Evolutionary conservation across 495 filamentous ascomycete genomes (phyloP).

Genomic region (Niebla homalea): DNA sequence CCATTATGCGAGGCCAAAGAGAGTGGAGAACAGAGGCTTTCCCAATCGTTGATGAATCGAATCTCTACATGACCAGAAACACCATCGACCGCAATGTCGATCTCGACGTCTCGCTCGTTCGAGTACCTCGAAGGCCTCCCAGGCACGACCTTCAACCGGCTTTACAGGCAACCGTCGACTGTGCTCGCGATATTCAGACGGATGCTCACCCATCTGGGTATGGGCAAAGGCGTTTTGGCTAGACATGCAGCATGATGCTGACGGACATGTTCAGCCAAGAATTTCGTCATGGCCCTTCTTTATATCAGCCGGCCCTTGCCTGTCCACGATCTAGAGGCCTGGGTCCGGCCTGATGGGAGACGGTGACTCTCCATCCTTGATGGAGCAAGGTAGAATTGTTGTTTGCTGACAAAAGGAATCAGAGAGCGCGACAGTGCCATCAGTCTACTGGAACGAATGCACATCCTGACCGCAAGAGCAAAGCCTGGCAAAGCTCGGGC

Average conservation of each 20-base stretch:
- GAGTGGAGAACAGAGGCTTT: neutral
- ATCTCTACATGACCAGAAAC: too few species aligned
- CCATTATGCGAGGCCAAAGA: too few species aligned
- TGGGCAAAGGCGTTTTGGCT: slow-evolving; percentile 13
- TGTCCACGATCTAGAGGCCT: slow-evolving; percentile 63
- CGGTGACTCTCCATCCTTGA: slow-evolving; percentile 29
- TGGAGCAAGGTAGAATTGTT: neutral
- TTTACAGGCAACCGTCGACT: slow-evolving; percentile 94
- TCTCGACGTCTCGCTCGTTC: slow-evolving; percentile 51
- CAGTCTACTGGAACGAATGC: slow-evolving; percentile 63
- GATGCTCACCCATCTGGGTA: slow-evolving; percentile 88
- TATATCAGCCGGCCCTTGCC: slow-evolving; percentile 70
- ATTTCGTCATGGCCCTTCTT: slow-evolving; percentile 84
- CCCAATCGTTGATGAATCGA: neutral
- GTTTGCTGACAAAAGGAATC: neutral
- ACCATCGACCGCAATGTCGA: slow-evolving; percentile 38
- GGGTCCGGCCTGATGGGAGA: slow-evolving; percentile 64
- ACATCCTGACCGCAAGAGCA: slow-evolving; percentile 55
- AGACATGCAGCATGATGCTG: slow-evolving; percentile 13
- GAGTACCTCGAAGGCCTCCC: slow-evolving; percentile 86
- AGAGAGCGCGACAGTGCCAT: slow-evolving; percentile 74
- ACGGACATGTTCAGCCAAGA: slow-evolving; percentile 54
- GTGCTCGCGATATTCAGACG: slow-evolving; percentile 91
- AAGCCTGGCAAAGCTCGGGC: slow-evolving; percentile 46
- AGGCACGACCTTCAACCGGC: slow-evolving; percentile 69